Conservation (phyloP, 495 filamentous ascomycete genomes). For the Neohortaea acidophila region DNA sequence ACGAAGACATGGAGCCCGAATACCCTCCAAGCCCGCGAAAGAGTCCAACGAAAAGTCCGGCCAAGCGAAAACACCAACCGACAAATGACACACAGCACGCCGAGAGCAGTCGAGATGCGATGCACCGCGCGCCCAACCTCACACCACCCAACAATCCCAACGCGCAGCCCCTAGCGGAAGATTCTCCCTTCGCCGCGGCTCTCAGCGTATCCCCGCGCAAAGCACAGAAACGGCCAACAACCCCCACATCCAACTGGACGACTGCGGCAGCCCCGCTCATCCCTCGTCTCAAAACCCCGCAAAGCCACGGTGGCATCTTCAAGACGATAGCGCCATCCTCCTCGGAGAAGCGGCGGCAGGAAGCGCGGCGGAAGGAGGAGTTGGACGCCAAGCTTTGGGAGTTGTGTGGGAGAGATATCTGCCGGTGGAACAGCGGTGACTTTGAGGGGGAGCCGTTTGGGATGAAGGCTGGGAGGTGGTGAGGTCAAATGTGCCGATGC, state of each 20-base stretch:
- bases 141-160: constrained; percentile 6
- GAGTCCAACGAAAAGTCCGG: constrained; percentile 10
- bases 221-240: not conserved
- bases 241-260: not conserved
- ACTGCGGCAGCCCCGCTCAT: not conserved
- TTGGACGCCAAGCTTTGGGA: constrained; percentile 23
- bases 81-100: constrained; percentile 2
- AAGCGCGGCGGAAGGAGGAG: constrained; percentile 9
- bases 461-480: constrained; percentile 14
- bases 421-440: constrained; percentile 23
- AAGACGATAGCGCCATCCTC: constrained; percentile 13
- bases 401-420: constrained; percentile 20
- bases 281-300: not conserved
- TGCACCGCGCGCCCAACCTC: constrained; percentile 1
- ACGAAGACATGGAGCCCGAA: constrained; percentile 7
- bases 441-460: constrained; percentile 16
- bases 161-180: constrained; percentile 5
- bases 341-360: constrained; percentile 11
- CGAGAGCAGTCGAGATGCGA: constrained; percentile 10
- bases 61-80: constrained; percentile 2
- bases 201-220: constrained; percentile 6
- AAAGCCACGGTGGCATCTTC: constrained; percentile 6
- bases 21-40: constrained; percentile 18
- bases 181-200: constrained; percentile 6
- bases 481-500: no score